Evolutionary conservation across 2,329 filamentous ascomycete species (phyloP).

Genomic region (Neofusicoccum laricinum): DNA sequence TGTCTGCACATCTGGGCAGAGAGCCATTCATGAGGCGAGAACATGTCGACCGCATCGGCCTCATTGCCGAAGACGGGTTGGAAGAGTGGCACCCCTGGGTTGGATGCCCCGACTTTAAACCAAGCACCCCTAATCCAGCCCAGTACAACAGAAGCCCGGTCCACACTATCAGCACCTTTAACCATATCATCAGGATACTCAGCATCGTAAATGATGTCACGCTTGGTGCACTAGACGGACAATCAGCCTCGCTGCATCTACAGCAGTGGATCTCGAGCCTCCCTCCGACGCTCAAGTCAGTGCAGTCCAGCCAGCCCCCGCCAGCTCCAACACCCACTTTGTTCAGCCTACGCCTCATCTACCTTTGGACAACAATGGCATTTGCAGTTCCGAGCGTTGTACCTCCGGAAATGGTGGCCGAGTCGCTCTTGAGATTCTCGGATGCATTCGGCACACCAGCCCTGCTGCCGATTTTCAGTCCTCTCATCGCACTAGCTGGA

Average conservation of each 20-base stretch:
- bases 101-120: constrained; percentile 44
- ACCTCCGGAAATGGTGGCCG: constrained; percentile 21
- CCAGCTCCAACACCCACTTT: constrained; percentile 14
- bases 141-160: constrained; percentile 27
- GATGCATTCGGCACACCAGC: constrained; percentile 24
- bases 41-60: constrained; percentile 48
- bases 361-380: constrained; percentile 25
- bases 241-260: constrained; percentile 6
- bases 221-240: neutral
- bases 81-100: constrained; percentile 76
- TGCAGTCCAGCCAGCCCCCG: constrained; percentile 1
- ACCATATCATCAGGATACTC: constrained; percentile 42
- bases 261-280: constrained; percentile 14
- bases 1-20: constrained; percentile 52
- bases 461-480: constrained; percentile 27
- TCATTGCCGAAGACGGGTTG: constrained; percentile 62
- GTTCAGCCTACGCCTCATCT: constrained; percentile 25
- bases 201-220: constrained; percentile 24
- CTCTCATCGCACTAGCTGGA: constrained; percentile 12
- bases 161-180: constrained; percentile 53
- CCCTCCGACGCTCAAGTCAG: constrained; percentile 9
- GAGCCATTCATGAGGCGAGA: constrained; percentile 49
- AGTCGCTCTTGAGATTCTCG: constrained; percentile 26
- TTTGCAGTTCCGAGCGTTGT: constrained; percentile 23
- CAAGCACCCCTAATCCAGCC: constrained; percentile 2